Conservation (phyloP, 176 grass and related monocot species). For the Oryza longistaminata region DNA sequence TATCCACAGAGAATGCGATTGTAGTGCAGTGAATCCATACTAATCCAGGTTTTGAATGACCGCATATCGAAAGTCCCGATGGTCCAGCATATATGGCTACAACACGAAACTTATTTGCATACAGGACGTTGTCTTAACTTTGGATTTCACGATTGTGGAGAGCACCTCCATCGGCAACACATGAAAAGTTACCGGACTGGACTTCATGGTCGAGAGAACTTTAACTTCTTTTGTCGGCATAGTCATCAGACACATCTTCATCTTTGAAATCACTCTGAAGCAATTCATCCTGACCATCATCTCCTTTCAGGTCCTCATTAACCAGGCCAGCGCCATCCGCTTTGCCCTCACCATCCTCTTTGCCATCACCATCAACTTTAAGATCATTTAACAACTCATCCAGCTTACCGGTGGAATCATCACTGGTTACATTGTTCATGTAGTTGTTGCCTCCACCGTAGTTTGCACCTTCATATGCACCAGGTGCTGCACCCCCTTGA, state of each 20-base stretch:
- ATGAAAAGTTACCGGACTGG: not conserved
- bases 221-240: conserved; percentile 52
- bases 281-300: conserved; percentile 30
- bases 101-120: conserved; percentile 8
- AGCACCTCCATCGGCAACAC: not conserved
- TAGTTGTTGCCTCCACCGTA: not conserved
- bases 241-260: conserved; percentile 44
- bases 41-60: not conserved
- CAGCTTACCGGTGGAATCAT: not conserved
- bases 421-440: not conserved
- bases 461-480: conserved; percentile 11
- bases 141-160: not conserved
- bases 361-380: conserved; percentile 31
- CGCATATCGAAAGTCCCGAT: not conserved
- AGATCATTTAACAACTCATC: conserved; percentile 35
- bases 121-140: not conserved
- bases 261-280: conserved; percentile 42
- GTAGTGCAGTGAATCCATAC: not conserved
- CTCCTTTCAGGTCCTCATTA: not conserved
- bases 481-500: conserved; percentile 11
- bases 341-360: not conserved
- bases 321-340: not conserved
- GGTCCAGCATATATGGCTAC: not conserved
- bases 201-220: not conserved
- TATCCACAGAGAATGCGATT: not conserved